Base-by-base conservation (phyloP, 257 asterid genomes). In the Craterostigma plantagineum region DNA sequence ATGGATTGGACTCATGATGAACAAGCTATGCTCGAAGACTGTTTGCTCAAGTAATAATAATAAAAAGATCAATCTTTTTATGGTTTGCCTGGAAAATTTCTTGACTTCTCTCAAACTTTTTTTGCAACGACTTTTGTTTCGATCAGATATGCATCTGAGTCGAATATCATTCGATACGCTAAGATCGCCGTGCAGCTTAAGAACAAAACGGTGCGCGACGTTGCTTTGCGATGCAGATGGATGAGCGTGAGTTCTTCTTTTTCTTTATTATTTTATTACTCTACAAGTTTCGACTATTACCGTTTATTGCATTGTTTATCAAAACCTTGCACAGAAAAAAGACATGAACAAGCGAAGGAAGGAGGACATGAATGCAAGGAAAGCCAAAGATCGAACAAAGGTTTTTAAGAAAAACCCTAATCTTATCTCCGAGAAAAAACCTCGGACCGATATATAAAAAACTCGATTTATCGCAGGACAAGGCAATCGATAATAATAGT, bases 161-260 rank as follows among this genome's bases (percentile, higher is more conserved):
- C 95, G 38, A 75, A 57, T 68, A 68, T 87, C 17, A 68, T 63
- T 49, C 74, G 85, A 17, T 87, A 87, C 54, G 92, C 98, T 0
- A 87, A 82, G 72, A 87, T 87, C 53, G 93, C 98, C 9, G 67
- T 79, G 64, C 67, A 48, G 53, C 63, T 87, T 17, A 69, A 74
- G 42, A 79, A 66, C 53, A 87, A 87, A 71, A 82, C 93, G 5
- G 93, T 87, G 7, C 79, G 98, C 1, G 98, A 87, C 54, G 98
- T 87, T 54, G 98, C 98, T 34, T 54, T 87, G 58, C 92, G 98
- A 38, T 87, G 80, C 73, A 70, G 76, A 75, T 87, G 98, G 98
- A 82, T 84, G 91, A 65, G 71, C 41, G 98, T 87, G 57, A 61
- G 90, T 66, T 50, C 40, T 42, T 49, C 35, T n/a, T 33, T 23